Percentiles rank a stretch among this genome's conserved stretches.
Evolutionary conservation across 2,329 filamentous ascomycete genomes (phyloP).

Genomic region (Dactylellina haptotyla): DNA sequence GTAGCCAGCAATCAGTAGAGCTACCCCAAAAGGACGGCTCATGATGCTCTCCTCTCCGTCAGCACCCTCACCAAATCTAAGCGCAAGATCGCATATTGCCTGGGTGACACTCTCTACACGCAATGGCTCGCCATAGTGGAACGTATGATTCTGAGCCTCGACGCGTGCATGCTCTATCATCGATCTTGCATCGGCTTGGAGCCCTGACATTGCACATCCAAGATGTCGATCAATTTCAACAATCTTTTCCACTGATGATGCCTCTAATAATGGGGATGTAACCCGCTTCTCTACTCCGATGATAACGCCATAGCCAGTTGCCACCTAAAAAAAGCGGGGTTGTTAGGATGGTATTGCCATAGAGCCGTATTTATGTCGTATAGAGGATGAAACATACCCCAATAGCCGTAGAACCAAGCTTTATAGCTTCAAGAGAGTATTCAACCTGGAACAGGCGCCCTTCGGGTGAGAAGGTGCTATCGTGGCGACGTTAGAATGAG

Average conservation of each 20-base stretch:
- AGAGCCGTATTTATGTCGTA: background rate
- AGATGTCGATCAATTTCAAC: conserved; percentile 99
- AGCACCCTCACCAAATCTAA: conserved; percentile 96
- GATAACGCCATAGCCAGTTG: conserved; percentile 92
- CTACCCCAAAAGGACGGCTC: conserved; percentile 96
- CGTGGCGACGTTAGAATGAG: conserved; percentile 44
- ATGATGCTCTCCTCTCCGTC: conserved; percentile 99
- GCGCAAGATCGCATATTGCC: conserved; percentile 95
- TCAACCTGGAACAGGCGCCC: conserved; percentile 99
- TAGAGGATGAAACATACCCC: conserved; percentile 68
- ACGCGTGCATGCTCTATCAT: conserved; percentile 99
- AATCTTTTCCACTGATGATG: conserved; percentile 98
- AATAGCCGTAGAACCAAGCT: conserved; percentile 97
- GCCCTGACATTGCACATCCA: conserved; percentile 96
- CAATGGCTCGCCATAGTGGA: conserved; percentile 96
- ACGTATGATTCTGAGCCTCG: conserved; percentile 94
- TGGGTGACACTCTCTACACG: conserved; percentile 98
- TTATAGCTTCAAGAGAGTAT: conserved; percentile 99
- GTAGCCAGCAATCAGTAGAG: conserved; percentile 93
- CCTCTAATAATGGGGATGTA: conserved; percentile 95
- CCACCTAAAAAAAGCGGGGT: conserved; percentile 67
- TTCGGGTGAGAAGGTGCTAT: conserved; percentile 98
- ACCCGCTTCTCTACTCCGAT: conserved; percentile 99
- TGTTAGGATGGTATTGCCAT: background rate
- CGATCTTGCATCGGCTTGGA: conserved; percentile 95